phyloP scores from a whole-genome alignment of 352 stramenopile species.

The Pythium graminicola region DNA sequence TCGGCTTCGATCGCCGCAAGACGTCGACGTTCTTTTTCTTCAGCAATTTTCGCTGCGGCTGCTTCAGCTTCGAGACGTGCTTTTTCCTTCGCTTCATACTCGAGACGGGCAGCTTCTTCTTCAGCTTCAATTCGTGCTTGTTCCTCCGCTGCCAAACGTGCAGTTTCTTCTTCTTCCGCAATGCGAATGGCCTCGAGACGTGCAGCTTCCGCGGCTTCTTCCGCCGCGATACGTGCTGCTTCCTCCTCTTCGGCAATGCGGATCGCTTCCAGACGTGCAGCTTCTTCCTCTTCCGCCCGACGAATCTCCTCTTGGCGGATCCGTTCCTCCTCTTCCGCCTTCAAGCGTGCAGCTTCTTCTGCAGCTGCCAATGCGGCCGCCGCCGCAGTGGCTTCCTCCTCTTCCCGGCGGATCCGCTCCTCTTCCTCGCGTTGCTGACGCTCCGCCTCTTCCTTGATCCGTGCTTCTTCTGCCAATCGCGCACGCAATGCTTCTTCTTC shows the following conservation, averaged over 20 bases:
- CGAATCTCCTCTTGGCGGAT: constrained; percentile 21
- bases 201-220: constrained; percentile 19
- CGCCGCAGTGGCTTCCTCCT: constrained; percentile 22
- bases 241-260: constrained; percentile 25
- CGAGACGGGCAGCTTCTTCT: constrained; percentile 20
- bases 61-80: constrained; percentile 18
- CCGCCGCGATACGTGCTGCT: constrained; percentile 21
- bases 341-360: constrained; percentile 6
- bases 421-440: constrained; percentile 20
- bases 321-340: constrained; percentile 7
- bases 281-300: constrained; percentile 28
- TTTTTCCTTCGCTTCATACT: constrained; percentile 20
- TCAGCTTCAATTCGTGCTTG: constrained; percentile 28
- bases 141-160: constrained; percentile 21
- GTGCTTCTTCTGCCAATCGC: constrained; percentile 44
- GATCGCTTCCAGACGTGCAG: constrained; percentile 17
- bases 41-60: constrained; percentile 33
- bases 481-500: constrained; percentile 50
- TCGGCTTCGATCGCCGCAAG: constrained; percentile 50
- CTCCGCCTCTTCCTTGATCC: constrained; percentile 33
- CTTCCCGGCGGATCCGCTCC: constrained; percentile 9
- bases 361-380: constrained; percentile 32
- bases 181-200: constrained; percentile 9
- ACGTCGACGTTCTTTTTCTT: constrained; percentile 44
- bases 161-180: constrained; percentile 27